Evolutionary conservation across 1,284 basidiomycete species (phyloP), one percentile per base, ranked within the genome.

Genomic region (Coriolopsis trogii): DNA sequence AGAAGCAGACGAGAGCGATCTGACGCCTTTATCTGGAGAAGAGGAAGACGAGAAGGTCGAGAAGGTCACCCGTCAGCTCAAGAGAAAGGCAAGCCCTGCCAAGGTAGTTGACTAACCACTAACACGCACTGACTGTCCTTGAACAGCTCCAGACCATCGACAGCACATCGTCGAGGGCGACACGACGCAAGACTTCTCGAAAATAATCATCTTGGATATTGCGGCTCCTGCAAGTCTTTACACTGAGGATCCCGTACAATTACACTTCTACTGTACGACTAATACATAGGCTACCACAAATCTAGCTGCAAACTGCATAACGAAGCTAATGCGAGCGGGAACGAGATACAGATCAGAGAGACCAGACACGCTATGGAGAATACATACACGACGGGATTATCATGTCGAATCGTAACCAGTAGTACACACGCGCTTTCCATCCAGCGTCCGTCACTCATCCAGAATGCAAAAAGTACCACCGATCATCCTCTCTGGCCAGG

Each of bases 21-120:
- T 72, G 13, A 73, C 68, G 3, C 65, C 67, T 12, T 54, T 70
- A 4, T 67, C 68, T 9, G 67, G 57, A 3, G 54, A 61, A 13
- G 66, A 44, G 28, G 34, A 67, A 12, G 59, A 58, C 9, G 51
- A 38, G 20, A 52, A 52, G 33, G 46, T 51, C 1, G 26, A 43
- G 48, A 56, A 46, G 12, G 46, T 53, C 20, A 41, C 45, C 1
- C 52, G 53, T 16, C 55, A 49, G 20, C 42, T 46, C 20, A 64
- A 64, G 49, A 60, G 64, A 16, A 67, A 67, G 62, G 63, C 60
- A 25, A 3, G 51, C 51, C 28, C 24, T 15, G 8, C 39, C 33
- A 1, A 46, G n/a, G n/a, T n/a, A n/a, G n/a, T n/a, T n/a, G n/a
- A n/a, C n/a, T n/a, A n/a, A n/a, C 38, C 13, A 8, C 15, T 16